Evolutionary conservation across 2,329 filamentous ascomycete species (phyloP).

Genomic region (Cordyceps javanica): DNA sequence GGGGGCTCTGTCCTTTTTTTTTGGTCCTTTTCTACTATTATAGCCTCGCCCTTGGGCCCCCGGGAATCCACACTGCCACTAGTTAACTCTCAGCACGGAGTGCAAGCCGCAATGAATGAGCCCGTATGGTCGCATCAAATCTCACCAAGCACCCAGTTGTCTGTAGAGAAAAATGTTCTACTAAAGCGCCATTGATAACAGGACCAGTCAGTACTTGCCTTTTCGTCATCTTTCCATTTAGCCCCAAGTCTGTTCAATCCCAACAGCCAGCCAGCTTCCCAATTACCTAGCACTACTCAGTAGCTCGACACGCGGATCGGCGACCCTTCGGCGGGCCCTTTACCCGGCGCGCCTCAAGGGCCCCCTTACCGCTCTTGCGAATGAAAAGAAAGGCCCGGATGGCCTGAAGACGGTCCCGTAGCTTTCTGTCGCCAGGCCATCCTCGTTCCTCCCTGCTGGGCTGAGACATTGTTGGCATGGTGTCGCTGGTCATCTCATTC

Average conservation of each 20-base stretch:
- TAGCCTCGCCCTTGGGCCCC: neutral
- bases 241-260: neutral
- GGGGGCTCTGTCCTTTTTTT: neutral
- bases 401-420: neutral
- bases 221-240: neutral
- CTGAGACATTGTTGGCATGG: constrained; percentile 8
- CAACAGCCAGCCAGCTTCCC: no score
- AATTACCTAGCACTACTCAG: no score
- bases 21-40: neutral
- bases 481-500: neutral
- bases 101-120: no score
- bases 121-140: no score
- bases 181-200: neutral
- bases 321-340: no score
- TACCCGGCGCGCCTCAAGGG: neutral
- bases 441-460: neutral
- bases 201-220: neutral
- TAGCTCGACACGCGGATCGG: neutral
- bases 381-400: neutral
- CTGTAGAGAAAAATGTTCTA: no score
- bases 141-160: no score
- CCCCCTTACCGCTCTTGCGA: neutral
- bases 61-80: neutral
- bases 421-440: neutral
- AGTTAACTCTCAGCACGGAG: no score